Evolutionary conservation across 495 filamentous ascomycete species (phyloP), one percentile per base, ranked within the genome.

Genomic region (Penicillium argentinense): DNA sequence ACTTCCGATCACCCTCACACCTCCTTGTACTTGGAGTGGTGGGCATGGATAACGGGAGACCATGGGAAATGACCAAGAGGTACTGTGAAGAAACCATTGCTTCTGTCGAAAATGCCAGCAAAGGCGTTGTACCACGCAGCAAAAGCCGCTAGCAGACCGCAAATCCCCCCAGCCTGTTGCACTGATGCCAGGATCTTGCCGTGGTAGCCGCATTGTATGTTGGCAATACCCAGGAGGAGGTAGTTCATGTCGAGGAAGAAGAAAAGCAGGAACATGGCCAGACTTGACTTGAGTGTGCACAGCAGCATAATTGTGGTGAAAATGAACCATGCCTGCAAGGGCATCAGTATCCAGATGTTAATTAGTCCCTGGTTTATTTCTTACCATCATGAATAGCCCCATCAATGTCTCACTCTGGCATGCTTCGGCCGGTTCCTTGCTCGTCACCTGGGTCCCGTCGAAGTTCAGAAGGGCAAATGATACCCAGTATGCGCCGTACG

Each of bases 401-500:
- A 95, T 75, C 1, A 83, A 81, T 29, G 22, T 42, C 32, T 62
- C 55, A 3, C 84, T 76, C 26, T 75, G 57, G 48, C 82, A 81
- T 3, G 56, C 50, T 6, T 46, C 41, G 53, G 82, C 81, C 0
- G 61, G 64, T 27, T 83, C 79, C 16, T 71, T 61, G 0, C 16
- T 21, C 7, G 33, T 24, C 21, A 33, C 14, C 23, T 26, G 5
- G 55, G 82, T 79, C 21, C 76, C 80, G 24, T 80, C 73, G 0
- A 87, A 81, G n/a, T 87, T 89, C 48, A 91, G 77, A 68, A 95
- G 81, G 47, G 76, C 88, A 57, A 82, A 87, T 27, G 87, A 79
- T 54, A 96, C 81, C 90, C 90, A 96, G 80, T 95, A 95, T 45
- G 89, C 90, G 38, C 91, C 90, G 63, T 88, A 96, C 0, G 91